A percentile compares a stretch with the other conserved stretches of the same genome.
Evolutionary conservation across 768 basidiomycete genomes (phyloP).

Genomic region (Trametes gibbosa): DNA sequence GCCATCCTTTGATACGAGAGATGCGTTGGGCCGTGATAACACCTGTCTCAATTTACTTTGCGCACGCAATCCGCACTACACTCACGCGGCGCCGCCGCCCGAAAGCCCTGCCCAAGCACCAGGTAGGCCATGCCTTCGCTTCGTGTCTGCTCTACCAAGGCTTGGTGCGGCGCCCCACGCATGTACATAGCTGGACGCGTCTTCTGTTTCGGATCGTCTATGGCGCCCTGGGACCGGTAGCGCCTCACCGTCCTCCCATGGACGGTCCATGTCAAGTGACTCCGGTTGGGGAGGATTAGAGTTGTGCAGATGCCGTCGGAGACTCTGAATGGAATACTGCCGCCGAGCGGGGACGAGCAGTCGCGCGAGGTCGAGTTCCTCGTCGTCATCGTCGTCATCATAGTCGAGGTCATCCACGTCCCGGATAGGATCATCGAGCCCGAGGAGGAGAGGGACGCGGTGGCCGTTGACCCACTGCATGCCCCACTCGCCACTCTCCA

Average conservation of each 20-base stretch:
- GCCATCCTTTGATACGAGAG: not conserved
- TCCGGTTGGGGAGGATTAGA: slow-evolving; percentile 12
- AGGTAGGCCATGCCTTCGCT: slow-evolving; percentile 34
- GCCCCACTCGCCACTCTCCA: slow-evolving; percentile 57
- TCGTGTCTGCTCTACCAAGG: slow-evolving; percentile 24
- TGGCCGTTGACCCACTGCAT: slow-evolving; percentile 28
- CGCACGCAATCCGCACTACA: not conserved
- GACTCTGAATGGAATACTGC: slow-evolving; percentile 70
- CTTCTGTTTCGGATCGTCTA: slow-evolving; percentile 14
- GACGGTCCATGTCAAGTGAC: slow-evolving; percentile 19
- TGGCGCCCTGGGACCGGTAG: slow-evolving; percentile 12
- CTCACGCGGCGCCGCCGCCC: not conserved
- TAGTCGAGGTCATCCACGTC: slow-evolving; percentile 31
- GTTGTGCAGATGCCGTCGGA: slow-evolving; percentile 56
- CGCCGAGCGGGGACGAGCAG: slow-evolving; percentile 70
- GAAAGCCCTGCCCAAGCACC: slow-evolving; percentile 29
- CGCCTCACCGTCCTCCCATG: slow-evolving; percentile 30
- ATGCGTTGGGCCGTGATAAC: not conserved
- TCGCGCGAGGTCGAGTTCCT: slow-evolving; percentile 62
- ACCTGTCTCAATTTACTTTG: too few relatives aligned
- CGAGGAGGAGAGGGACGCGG: slow-evolving; percentile 19
- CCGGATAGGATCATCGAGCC: not conserved
- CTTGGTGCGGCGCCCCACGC: slow-evolving; percentile 24
- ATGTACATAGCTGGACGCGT: slow-evolving; percentile 28
- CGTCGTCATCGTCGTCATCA: slow-evolving; percentile 48